Evolutionary conservation across 805 yeast genomes (phyloP).

Genomic region (Ogataea zsoltii): DNA sequence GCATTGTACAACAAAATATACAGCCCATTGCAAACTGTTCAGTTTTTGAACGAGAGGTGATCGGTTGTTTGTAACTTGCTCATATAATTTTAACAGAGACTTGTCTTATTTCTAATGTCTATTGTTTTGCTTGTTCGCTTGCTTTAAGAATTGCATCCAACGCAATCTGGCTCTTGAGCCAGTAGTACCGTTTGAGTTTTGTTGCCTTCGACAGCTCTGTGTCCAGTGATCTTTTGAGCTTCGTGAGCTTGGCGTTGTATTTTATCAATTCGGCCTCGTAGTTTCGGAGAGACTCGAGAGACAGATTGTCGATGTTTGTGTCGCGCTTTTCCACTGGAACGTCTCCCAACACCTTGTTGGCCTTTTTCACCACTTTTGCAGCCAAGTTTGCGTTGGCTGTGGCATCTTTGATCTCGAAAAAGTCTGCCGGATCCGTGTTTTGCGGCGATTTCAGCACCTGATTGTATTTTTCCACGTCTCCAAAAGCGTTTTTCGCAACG

Average conservation of each 20-base stretch:
- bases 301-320: slow-evolving; percentile 12
- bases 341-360: slow-evolving; percentile 1
- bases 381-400: slow-evolving; percentile 5
- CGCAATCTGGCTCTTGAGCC: slow-evolving; percentile 32
- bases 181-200: slow-evolving; percentile 20
- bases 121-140: slow-evolving; percentile 8
- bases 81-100: too few species aligned
- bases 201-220: slow-evolving; percentile 22
- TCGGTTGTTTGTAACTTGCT: too few species aligned
- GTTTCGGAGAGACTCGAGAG: slow-evolving; percentile 18
- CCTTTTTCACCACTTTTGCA: not conserved
- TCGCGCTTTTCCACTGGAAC: not conserved
- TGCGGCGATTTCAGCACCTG: slow-evolving; percentile 6
- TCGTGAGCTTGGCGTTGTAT: slow-evolving; percentile 23
- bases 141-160: slow-evolving; percentile 21
- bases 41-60: slow-evolving; percentile 30
- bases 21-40: slow-evolving; percentile 31
- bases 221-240: slow-evolving; percentile 21
- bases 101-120: slow-evolving; percentile 4
- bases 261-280: slow-evolving; percentile 20
- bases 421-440: not conserved
- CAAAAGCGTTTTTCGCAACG: slow-evolving; percentile 3
- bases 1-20: slow-evolving; percentile 32
- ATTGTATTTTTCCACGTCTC: slow-evolving; percentile 9
- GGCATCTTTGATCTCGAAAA: slow-evolving; percentile 7